Base-by-base conservation (phyloP, 164 flowering plant species). In the Amborella trichopoda region DNA sequence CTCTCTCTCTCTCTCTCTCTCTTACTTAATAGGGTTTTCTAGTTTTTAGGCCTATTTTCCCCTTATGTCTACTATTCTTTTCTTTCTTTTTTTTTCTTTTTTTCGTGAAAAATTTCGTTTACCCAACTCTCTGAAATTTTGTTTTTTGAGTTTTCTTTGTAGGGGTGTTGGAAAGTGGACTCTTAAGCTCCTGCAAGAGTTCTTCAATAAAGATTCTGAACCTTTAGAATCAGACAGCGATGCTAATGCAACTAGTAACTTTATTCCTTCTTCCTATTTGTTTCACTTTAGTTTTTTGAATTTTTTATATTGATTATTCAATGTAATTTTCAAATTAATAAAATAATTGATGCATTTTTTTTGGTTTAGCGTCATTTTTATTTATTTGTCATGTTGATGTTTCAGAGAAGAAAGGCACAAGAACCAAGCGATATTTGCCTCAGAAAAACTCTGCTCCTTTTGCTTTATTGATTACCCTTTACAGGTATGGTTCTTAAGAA, bases 81-180 rank as follows among this genome's bases (percentile, higher is more conserved):
- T 18, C 8, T 34, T 54, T 1, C 18, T n/a, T 3, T 43, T 18
- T 59, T 44, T 16, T 1, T 30, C 18, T 3, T n/a, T 27, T 26
- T 24, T 21, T 40, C 3, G 4, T 28, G n/a, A 28, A 55, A 37
- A 26, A 36, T 3, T 26, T 19, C 16, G 9, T 17, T 32, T 23
- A 24, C n/a, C 36, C 44, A n/a, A 6, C 38, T 20, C 30, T 14
- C 19, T 30, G 6, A 50, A 23, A 19, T 54, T 6, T 41, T 54
- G 54, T 44, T n/a, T 38, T 45, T 36, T 32, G 30, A 16, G 23
- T 47, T 17, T 55, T 30, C 55, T 56, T 18, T n/a, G n/a, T 47
- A 91, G 96, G 75, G 94, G 94, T 21, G 83, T 91, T 26, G 99
- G 99, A 5, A 80, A 84, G 43, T 84, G 90, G 96, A 74, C 69